Percentiles rank a stretch among this genome's conserved stretches.
Evolutionary conservation across 345 rosid genomes (phyloP).

Genomic region (Clarkia xantiana): DNA sequence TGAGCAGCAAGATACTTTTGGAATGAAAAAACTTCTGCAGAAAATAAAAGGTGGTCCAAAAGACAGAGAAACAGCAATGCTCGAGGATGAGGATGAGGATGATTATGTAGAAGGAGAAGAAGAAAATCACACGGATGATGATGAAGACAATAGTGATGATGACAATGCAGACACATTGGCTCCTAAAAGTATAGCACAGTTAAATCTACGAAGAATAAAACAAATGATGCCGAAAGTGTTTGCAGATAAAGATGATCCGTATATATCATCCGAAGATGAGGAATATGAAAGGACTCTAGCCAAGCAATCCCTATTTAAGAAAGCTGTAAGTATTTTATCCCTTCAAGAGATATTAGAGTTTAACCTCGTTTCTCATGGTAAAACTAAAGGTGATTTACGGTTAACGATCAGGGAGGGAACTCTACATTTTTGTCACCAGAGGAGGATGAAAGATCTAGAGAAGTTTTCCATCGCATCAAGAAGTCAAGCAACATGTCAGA

Average conservation of each 20-base stretch:
- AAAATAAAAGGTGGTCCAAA: slow-evolving; percentile 49
- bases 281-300: slow-evolving; percentile 43
- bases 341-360: slow-evolving; percentile 1
- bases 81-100: slow-evolving; percentile 34
- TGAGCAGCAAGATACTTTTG: slow-evolving; percentile 73
- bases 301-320: slow-evolving; percentile 32
- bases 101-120: slow-evolving; percentile 27
- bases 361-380: background rate
- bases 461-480: slow-evolving; percentile 57
- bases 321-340: slow-evolving; percentile 43
- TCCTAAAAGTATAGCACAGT: slow-evolving; percentile 29
- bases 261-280: slow-evolving; percentile 81
- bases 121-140: background rate
- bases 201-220: slow-evolving; percentile 56
- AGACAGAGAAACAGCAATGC: slow-evolving; percentile 22
- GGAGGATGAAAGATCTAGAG: slow-evolving; percentile 41
- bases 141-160: slow-evolving; percentile 20
- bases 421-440: slow-evolving; percentile 34
- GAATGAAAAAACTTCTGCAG: slow-evolving; percentile 67
- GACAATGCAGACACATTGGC: slow-evolving; percentile 30
- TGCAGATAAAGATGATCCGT: slow-evolving; percentile 67
- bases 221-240: slow-evolving; percentile 85
- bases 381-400: no score
- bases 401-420: slow-evolving; percentile 42
- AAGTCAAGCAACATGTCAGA: slow-evolving; percentile 51